Evolutionary conservation across 2,329 filamentous ascomycete species (phyloP).

Genomic region (Spiromastix sp.): DNA sequence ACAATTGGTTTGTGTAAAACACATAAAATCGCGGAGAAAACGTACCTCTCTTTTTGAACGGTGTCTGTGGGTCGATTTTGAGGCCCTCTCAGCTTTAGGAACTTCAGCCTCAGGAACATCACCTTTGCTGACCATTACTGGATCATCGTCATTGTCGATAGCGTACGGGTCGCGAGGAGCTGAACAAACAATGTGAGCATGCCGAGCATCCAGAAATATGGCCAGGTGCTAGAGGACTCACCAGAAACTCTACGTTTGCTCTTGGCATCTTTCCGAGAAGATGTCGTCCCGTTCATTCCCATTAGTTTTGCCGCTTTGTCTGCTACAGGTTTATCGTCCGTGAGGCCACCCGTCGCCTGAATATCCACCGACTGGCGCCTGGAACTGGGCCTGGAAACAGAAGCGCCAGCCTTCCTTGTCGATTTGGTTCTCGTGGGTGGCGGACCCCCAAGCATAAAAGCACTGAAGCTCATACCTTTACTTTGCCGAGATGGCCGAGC

Average conservation of each 20-base stretch:
- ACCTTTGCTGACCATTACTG: slow-evolving; percentile 45
- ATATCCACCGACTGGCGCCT: slow-evolving; percentile 60
- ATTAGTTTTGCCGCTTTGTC: slow-evolving; percentile 72
- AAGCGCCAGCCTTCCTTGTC: slow-evolving; percentile 49
- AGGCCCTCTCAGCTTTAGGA: slow-evolving; percentile 24
- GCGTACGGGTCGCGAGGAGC: slow-evolving; percentile 48
- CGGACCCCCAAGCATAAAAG: slow-evolving; percentile 57
- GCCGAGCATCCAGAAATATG: too few relatives aligned
- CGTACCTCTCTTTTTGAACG: slow-evolving; percentile 30
- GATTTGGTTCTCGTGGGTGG: slow-evolving; percentile 54
- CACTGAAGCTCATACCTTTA: slow-evolving; percentile 49
- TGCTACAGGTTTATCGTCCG: slow-evolving; percentile 54
- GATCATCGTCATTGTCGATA: slow-evolving; percentile 55
- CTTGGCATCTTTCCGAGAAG: slow-evolving; percentile 40
- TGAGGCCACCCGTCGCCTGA: slow-evolving; percentile 50
- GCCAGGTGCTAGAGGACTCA: too few relatives aligned
- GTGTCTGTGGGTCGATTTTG: slow-evolving; percentile 18
- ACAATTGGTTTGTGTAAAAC: not conserved
- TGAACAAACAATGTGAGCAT: slow-evolving; percentile 6
- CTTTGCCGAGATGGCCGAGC: slow-evolving; percentile 45
- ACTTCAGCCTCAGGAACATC: slow-evolving; percentile 24
- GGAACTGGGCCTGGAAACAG: slow-evolving; percentile 45
- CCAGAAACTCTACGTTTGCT: slow-evolving; percentile 36
- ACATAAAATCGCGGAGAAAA: not conserved
- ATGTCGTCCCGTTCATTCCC: slow-evolving; percentile 44